Percentiles rank a stretch among this genome's conserved stretches.
phyloP scores from a whole-genome alignment of 2,329 filamentous ascomycete species.

The Tolypocladium ovalisporum region DNA sequence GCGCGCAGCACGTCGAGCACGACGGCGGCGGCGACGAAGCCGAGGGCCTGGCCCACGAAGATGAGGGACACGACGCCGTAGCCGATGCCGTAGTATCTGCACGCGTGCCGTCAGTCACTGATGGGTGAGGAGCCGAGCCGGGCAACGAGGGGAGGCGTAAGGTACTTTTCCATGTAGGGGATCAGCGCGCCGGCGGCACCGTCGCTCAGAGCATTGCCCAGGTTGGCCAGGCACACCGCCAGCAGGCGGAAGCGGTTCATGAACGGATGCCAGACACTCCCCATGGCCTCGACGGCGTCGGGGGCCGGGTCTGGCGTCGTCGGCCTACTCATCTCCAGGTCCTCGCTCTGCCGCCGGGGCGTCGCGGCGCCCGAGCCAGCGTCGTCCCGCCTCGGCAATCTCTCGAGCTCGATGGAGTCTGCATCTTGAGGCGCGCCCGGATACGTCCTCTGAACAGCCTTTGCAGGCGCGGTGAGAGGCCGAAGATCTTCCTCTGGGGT shows the following conservation, averaged over 20 bases:
- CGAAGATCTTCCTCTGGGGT: conserved; percentile 9
- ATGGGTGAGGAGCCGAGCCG: neutral
- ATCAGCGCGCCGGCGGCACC: conserved; percentile 67
- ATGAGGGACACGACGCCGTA: conserved; percentile 74
- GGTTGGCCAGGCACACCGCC: conserved; percentile 51
- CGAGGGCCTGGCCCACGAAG: conserved; percentile 67
- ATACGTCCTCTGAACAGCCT: conserved; percentile 25
- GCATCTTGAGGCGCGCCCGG: conserved; percentile 24
- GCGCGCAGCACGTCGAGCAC: conserved; percentile 53
- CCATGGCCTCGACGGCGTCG: conserved; percentile 34
- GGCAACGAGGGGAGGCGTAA: conserved; percentile 6
- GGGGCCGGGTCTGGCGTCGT: conserved; percentile 26
- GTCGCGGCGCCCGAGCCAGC: conserved; percentile 4
- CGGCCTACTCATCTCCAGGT: conserved; percentile 45
- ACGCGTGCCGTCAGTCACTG: neutral
- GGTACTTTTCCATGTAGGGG: conserved; percentile 61
- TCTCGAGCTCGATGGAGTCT: conserved; percentile 16
- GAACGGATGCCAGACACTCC: conserved; percentile 46
- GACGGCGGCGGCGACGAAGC: conserved; percentile 64
- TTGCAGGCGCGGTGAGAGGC: conserved; percentile 20
- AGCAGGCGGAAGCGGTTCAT: conserved; percentile 64
- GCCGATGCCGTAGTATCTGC: conserved; percentile 57
- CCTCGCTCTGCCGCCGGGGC: conserved; percentile 7
- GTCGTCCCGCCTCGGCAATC: conserved; percentile 6
- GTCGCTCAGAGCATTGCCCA: conserved; percentile 65